These are phyloP conservation scores for Hawksworthiomyces lignivorus DNA, from an alignment of 2,329 filamentous ascomycete species.

Conservation along the genomic window DNA sequence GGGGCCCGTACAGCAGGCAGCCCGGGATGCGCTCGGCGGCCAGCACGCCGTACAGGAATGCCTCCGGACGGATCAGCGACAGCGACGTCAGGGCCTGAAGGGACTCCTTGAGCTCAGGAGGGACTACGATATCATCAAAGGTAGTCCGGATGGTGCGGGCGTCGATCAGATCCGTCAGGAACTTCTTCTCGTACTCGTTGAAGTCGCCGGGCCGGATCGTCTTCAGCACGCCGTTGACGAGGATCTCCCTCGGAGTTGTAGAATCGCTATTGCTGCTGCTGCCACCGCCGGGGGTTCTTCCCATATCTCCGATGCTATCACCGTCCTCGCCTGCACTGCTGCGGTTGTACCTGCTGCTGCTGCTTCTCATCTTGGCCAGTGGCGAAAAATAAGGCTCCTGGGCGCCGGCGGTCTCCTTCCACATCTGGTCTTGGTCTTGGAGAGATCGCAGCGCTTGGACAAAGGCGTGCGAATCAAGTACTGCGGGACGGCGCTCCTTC, in stretches of 20 bases:
- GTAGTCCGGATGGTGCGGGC: constrained; percentile 75
- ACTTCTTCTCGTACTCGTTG: constrained; percentile 72
- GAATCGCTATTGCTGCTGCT: too few species aligned
- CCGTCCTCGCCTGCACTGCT: background rate
- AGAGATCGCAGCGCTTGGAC: constrained; percentile 20
- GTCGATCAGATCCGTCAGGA: constrained; percentile 76
- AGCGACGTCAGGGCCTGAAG: constrained; percentile 84
- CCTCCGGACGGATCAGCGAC: constrained; percentile 79
- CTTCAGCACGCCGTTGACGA: constrained; percentile 3
- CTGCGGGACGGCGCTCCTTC: background rate
- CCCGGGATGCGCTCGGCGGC: constrained; percentile 87
- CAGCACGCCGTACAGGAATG: constrained; percentile 92
- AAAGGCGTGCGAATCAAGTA: constrained; percentile 12
- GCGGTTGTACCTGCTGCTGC: too few species aligned
- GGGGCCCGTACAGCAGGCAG: constrained; percentile 79
- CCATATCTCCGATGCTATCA: too few species aligned
- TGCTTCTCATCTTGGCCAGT: constrained; percentile 2
- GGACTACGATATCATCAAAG: constrained; percentile 79
- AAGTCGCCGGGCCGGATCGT: constrained; percentile 15
- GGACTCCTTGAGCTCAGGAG: constrained; percentile 74
- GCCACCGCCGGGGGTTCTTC: too few species aligned
- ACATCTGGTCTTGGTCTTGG: constrained; percentile 19
- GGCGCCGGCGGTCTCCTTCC: constrained; percentile 16
- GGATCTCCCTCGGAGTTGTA: constrained; percentile 2
- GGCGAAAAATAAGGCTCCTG: constrained; percentile 22